Percentiles rank a stretch among this genome's conserved stretches.
These are phyloP conservation scores for Pulveroboletus frians DNA, from an alignment of 768 basidiomycete genomes.

Conservation along the genomic window DNA sequence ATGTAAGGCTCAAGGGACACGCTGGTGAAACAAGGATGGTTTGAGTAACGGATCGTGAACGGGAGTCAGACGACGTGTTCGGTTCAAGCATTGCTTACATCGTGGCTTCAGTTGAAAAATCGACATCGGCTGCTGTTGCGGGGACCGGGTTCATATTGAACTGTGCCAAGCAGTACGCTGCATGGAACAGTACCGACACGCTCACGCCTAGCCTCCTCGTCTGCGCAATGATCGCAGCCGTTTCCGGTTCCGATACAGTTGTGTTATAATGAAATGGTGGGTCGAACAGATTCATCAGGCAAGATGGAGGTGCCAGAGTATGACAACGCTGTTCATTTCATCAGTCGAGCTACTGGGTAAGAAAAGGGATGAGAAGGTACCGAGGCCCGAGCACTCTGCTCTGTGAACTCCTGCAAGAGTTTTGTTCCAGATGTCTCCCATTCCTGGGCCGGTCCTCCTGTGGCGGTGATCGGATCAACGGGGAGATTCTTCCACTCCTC, in stretches of 20 bases:
- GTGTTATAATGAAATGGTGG: constrained; percentile 2
- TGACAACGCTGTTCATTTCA: constrained; percentile 6
- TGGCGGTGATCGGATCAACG: constrained; percentile 22
- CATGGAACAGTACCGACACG: constrained; percentile 16
- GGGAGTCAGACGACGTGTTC: no score
- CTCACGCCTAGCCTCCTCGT: constrained; percentile 10
- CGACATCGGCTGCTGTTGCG: constrained; percentile 7
- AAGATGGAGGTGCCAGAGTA: constrained; percentile 6
- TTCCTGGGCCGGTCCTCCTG: constrained; percentile 12
- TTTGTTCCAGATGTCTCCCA: constrained; percentile 14
- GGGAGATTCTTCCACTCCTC: constrained; percentile 27
- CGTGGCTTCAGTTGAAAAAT: constrained; percentile 5
- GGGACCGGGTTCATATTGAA: constrained; percentile 18
- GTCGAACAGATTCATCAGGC: constrained; percentile 5
- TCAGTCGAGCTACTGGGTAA: neutral
- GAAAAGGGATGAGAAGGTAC: neutral
- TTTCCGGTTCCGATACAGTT: constrained; percentile 2
- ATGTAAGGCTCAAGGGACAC: constrained; percentile 17
- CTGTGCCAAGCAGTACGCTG: constrained; percentile 20
- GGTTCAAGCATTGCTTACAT: constrained; percentile 5
- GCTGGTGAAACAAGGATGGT: neutral
- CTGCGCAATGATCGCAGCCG: constrained; percentile 7
- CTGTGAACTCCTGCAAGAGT: constrained; percentile 12
- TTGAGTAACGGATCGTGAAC: neutral
- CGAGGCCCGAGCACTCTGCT: neutral